Percentiles rank a stretch among this genome's conserved stretches.
Evolutionary conservation across 176 grass and related monocot species (phyloP).

Genomic region (Oryza meyeriana): DNA sequence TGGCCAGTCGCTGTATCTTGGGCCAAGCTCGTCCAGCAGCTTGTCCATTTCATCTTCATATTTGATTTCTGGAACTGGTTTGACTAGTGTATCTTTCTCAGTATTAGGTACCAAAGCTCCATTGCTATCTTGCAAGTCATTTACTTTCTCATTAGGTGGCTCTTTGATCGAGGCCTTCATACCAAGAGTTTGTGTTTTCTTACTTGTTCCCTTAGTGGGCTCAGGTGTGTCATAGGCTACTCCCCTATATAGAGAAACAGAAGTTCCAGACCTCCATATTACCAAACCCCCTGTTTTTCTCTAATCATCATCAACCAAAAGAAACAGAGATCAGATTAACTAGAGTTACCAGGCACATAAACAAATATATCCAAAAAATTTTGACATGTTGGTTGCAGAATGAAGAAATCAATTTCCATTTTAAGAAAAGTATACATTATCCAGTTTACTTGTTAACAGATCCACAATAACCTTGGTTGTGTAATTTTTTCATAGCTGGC

Average conservation of each 20-base stretch:
- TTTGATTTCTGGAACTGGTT: conserved; percentile 52
- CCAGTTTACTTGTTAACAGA: conserved; percentile 6
- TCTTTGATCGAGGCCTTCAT: conserved; percentile 35
- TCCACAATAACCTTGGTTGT: not conserved
- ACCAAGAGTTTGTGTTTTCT: conserved; percentile 34
- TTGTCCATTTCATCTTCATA: conserved; percentile 90
- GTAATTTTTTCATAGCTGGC: not conserved
- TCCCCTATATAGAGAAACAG: conserved; percentile 85
- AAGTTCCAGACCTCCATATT: conserved; percentile 95
- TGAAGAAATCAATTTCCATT: not conserved
- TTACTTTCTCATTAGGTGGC: conserved; percentile 9
- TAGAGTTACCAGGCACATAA: not conserved
- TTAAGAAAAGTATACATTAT: not conserved
- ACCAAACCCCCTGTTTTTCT: conserved; percentile 97
- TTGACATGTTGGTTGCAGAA: not conserved
- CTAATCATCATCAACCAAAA: conserved; percentile 36
- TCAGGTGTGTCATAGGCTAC: conserved; percentile 58
- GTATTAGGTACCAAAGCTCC: conserved; percentile 21
- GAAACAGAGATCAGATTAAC: conserved; percentile 36
- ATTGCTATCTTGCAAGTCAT: conserved; percentile 11
- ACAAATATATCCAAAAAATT: not conserved
- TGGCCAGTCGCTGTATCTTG: conserved; percentile 86
- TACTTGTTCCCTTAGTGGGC: conserved; percentile 36
- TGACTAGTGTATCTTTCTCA: conserved; percentile 32
- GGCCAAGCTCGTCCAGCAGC: conserved; percentile 78